phyloP scores from a whole-genome alignment of 1,284 basidiomycete genomes.

The Thelephora terrestris region DNA sequence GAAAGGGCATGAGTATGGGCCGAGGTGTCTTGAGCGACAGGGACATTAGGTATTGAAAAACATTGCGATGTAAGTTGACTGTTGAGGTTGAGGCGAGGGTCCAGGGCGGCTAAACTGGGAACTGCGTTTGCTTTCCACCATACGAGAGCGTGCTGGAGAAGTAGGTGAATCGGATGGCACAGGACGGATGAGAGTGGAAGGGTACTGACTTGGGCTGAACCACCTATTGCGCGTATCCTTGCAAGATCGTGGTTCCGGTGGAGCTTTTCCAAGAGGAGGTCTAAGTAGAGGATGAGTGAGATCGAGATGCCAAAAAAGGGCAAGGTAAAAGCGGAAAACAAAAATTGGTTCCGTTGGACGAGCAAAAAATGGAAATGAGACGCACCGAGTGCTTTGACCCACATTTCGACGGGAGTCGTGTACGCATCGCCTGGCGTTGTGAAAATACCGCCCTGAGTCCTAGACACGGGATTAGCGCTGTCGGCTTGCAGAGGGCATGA shows the following conservation, averaged over 20 bases:
- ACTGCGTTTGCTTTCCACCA: constrained; percentile 73
- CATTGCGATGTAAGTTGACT: constrained; percentile 55
- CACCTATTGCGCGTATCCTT: constrained; percentile 63
- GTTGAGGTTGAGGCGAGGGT: constrained; percentile 54
- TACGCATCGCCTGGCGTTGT: constrained; percentile 76
- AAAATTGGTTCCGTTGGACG: constrained; percentile 35
- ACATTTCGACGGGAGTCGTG: constrained; percentile 78
- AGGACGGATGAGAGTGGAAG: constrained; percentile 3
- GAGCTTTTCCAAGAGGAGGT: constrained; percentile 65
- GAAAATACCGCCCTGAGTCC: constrained; percentile 76
- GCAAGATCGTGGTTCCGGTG: constrained; percentile 53
- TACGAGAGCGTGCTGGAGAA: constrained; percentile 57
- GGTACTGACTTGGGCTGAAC: constrained; percentile 52
- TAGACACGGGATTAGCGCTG: constrained; percentile 20
- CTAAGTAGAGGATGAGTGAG: constrained; percentile 25
- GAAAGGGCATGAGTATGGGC: constrained; percentile 65
- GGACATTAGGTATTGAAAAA: constrained; percentile 67
- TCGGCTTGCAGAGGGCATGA: constrained; percentile 5
- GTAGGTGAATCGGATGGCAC: background rate
- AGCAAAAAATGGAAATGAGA: constrained; percentile 16
- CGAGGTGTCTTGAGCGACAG: constrained; percentile 67
- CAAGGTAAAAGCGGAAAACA: constrained; percentile 15
- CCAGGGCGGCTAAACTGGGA: constrained; percentile 53
- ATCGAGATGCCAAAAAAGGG: constrained; percentile 20
- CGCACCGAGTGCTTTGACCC: constrained; percentile 74